These are phyloP conservation scores for Papiliotrema terrestris DNA, from an alignment of 1,284 basidiomycete species.

Conservation along the genomic window DNA sequence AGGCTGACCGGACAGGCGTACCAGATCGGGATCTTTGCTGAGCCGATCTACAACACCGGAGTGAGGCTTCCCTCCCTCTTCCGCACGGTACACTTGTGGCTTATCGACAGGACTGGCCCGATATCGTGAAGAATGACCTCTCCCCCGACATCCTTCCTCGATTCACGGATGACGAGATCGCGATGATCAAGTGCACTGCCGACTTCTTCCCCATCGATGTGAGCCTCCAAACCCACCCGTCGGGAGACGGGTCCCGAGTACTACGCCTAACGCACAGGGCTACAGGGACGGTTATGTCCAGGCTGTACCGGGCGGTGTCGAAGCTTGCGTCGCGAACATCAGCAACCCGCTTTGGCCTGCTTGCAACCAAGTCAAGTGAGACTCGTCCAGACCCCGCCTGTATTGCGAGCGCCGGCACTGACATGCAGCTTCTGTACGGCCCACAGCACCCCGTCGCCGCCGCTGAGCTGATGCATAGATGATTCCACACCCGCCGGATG, in stretches of 20 bases:
- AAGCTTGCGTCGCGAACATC: slow-evolving; percentile 13
- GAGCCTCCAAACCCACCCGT: background rate
- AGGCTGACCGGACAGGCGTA: slow-evolving; percentile 9
- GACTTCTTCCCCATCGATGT: slow-evolving; percentile 21
- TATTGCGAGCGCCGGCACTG: background rate
- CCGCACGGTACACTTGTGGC: too few species aligned
- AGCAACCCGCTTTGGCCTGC: slow-evolving; percentile 13
- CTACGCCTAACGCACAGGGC: slow-evolving; percentile 1
- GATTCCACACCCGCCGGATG: slow-evolving; percentile 8
- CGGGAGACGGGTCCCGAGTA: background rate
- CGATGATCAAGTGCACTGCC: slow-evolving; percentile 17
- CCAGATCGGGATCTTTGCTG: slow-evolving; percentile 16
- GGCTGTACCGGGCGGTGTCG: slow-evolving; percentile 10
- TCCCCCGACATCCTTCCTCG: slow-evolving; percentile 15
- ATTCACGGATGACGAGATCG: slow-evolving; percentile 13
- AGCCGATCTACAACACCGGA: slow-evolving; percentile 16
- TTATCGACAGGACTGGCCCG: slow-evolving; percentile 14
- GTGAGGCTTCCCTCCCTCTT: slow-evolving; percentile 1
- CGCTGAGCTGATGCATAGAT: background rate
- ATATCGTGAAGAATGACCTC: slow-evolving; percentile 14
- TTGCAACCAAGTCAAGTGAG: slow-evolving; percentile 11
- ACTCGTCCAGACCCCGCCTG: background rate
- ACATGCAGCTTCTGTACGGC: slow-evolving; percentile 7
- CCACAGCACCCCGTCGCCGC: too few species aligned
- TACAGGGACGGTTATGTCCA: slow-evolving; percentile 15